Evolutionary conservation across 768 basidiomycete species (phyloP).

Genomic region (Lactarius tabidus): DNA sequence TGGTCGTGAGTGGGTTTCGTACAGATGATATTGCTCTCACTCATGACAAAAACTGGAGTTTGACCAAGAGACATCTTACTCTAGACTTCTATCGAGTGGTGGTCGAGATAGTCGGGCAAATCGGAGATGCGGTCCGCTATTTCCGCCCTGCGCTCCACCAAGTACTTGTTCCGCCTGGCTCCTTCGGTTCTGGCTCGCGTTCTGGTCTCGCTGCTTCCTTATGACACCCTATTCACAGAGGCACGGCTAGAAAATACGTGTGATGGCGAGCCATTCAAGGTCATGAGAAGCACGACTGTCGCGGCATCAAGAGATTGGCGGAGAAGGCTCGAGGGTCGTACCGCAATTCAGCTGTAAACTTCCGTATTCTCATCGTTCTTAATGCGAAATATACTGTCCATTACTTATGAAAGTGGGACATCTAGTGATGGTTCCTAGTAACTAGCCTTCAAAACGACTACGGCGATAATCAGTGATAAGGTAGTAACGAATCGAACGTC

Average conservation of each 20-base stretch:
- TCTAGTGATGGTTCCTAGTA: background rate
- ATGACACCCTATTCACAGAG: too few relatives aligned
- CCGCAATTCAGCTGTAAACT: too few relatives aligned
- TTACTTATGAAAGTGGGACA: background rate
- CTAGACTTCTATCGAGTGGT: background rate
- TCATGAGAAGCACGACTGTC: too few relatives aligned
- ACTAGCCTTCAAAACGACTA: background rate
- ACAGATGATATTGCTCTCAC: slow-evolving; percentile 37
- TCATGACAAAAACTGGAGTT: slow-evolving; percentile 83
- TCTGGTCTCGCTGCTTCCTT: too few relatives aligned
- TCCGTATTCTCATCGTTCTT: too few relatives aligned
- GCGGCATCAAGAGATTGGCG: too few relatives aligned
- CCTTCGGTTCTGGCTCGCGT: too few relatives aligned
- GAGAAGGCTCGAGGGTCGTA: too few relatives aligned
- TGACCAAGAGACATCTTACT: slow-evolving; percentile 40
- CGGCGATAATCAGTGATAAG: too few relatives aligned
- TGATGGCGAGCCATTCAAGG: too few relatives aligned
- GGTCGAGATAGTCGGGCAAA: background rate
- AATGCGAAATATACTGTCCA: background rate
- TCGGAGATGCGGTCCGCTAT: background rate
- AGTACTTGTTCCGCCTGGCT: too few relatives aligned
- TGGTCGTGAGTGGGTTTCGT: slow-evolving; percentile 2
- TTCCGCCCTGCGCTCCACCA: background rate
- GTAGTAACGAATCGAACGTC: background rate
- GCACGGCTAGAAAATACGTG: too few relatives aligned